Percentiles rank a stretch among this genome's conserved stretches.
phyloP scores from a whole-genome alignment of 2,329 filamentous ascomycete species.

The Aspergillus quadrilineatus region DNA sequence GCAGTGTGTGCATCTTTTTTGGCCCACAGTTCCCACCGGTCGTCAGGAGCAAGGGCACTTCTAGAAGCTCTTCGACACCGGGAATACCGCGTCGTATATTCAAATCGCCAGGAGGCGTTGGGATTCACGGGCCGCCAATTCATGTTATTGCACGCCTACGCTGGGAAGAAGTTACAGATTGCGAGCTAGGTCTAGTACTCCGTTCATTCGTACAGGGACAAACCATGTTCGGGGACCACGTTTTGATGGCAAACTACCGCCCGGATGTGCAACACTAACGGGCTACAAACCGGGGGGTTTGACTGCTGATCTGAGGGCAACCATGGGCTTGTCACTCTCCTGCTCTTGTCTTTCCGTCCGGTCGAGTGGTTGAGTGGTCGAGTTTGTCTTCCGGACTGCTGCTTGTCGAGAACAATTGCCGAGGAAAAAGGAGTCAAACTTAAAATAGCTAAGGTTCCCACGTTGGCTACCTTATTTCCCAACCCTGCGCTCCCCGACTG shows the following conservation, averaged over 20 bases:
- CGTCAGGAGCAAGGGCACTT: conserved; percentile 5
- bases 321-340: not conserved
- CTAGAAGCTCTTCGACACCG: conserved; percentile 1
- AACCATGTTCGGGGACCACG: not conserved
- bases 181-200: not conserved
- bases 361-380: not conserved
- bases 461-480: conserved; percentile 9
- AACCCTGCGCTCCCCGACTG: conserved; percentile 5
- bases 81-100: not conserved
- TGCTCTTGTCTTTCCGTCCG: not conserved
- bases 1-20: not conserved
- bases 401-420: not conserved
- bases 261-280: not conserved
- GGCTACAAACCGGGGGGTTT: not conserved
- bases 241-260: conserved; percentile 2
- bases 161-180: not conserved
- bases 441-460: conserved; percentile 10
- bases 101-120: not conserved
- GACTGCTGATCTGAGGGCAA: conserved; percentile 2
- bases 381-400: not conserved
- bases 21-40: conserved; percentile 12
- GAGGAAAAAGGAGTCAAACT: not conserved
- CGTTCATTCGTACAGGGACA: not conserved
- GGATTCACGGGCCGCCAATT: not conserved
- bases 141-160: not conserved